Base-by-base conservation (phyloP, 192 early-diverging fungal species). In the Phycomyces nitens region DNA sequence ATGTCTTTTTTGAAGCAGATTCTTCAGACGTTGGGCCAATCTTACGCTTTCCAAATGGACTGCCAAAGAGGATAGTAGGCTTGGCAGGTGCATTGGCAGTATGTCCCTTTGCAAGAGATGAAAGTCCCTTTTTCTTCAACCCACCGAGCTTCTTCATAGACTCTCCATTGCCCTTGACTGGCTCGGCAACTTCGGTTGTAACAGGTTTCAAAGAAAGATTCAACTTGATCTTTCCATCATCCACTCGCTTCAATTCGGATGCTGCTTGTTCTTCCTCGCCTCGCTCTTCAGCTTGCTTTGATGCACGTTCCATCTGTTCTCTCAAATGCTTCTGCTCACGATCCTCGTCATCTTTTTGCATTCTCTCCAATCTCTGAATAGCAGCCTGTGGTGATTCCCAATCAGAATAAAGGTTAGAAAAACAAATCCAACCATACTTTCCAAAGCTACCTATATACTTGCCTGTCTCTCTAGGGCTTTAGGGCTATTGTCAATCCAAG, bases 401-500 rank as follows among this genome's bases (percentile, higher is more conserved):
- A 34, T 7, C 29, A 34, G 7, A 34, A 34, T 2, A 34, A 34
- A 2, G 7, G 2, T 34, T 34, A 5, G 2, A 34, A 7, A 34
- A 34, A 34, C 3, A 34, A 34, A 34, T 5, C 3, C 2, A 34
- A 34, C 2, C 29, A 34, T 34, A 7, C 7, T 34, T 34, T 34
- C 29, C 2, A 34, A 5, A 34, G 2, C 2, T 34, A 34, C 2
- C 1, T 43, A 56, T 20, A 39, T n/a, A 50, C 47, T 63, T 70
- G 77, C 84, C 75, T 91, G 89, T 67, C 88, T 69, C 4, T 90
- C 93, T 53, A 99, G 69, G 2, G 92, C 88, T 68, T 93, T 92
- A 16, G 93, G 93, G 20, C 89, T 88, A 53, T 88, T 87, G 62
- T 99, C 97, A 21, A 99, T 86, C 92, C 92, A 98, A 24, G 82